A percentile compares a stretch with the other conserved stretches of the same genome.
These are phyloP conservation scores for Apiotrichum porosum DNA, from an alignment of 1,284 basidiomycete genomes.

Conservation along the genomic window DNA sequence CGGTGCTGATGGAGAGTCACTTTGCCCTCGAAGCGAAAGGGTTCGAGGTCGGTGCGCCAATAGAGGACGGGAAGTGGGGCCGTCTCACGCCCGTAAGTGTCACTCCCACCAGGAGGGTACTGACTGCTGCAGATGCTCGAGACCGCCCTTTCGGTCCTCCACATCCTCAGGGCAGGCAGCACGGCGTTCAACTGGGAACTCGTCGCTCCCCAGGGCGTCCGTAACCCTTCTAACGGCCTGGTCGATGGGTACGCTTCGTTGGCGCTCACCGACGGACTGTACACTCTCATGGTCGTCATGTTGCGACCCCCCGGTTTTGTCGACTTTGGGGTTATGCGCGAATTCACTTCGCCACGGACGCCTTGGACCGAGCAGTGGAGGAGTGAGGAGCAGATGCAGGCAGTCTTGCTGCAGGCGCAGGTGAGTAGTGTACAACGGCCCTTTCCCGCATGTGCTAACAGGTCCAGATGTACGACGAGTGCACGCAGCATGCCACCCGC, in stretches of 20 bases:
- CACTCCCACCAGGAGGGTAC: too few relatives aligned
- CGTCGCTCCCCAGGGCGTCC: slow-evolving; percentile 21
- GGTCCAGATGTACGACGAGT: slow-evolving; percentile 40
- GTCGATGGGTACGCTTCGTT: slow-evolving; percentile 43
- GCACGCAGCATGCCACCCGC: slow-evolving; percentile 38
- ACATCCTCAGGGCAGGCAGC: slow-evolving; percentile 38
- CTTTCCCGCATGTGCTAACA: too few relatives aligned
- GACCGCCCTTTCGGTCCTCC: slow-evolving; percentile 36
- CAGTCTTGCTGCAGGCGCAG: slow-evolving; percentile 35
- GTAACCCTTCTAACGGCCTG: slow-evolving; percentile 10
- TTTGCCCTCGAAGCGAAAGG: slow-evolving; percentile 40
- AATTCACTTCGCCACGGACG: too few relatives aligned
- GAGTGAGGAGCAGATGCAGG: slow-evolving; percentile 3
- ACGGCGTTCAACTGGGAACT: slow-evolving; percentile 32
- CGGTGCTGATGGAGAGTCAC: too few relatives aligned
- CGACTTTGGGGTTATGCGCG: slow-evolving; percentile 28
- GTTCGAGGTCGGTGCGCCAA: slow-evolving; percentile 19
- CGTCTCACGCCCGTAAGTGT: slow-evolving; percentile 33
- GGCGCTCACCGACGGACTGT: slow-evolving; percentile 24
- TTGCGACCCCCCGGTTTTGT: slow-evolving; percentile 37
- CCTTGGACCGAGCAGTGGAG: too few relatives aligned
- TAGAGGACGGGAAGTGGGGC: too few relatives aligned
- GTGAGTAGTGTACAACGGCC: slow-evolving; percentile 15
- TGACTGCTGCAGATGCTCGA: too few relatives aligned
- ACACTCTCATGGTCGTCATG: slow-evolving; percentile 33